Evolutionary conservation across 192 early-diverging fungal genomes (phyloP).

Genomic region (Paraglomus brasilianum): DNA sequence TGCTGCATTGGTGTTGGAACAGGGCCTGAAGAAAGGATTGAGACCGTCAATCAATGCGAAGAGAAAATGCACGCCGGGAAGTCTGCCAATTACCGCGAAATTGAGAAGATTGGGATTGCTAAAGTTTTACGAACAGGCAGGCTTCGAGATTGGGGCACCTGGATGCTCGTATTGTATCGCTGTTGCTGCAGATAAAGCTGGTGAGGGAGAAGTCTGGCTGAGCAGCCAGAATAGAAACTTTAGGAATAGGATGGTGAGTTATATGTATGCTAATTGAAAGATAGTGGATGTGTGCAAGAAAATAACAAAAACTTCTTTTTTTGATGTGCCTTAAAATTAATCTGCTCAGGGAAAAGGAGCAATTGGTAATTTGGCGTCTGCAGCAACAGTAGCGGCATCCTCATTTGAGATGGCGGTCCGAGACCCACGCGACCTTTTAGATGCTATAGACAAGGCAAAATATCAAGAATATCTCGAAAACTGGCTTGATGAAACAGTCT

Average conservation of each 20-base stretch:
- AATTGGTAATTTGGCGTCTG: constrained; percentile 75
- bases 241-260: constrained; percentile 69
- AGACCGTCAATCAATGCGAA: constrained; percentile 59
- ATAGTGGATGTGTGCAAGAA: too few relatives aligned
- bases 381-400: constrained; percentile 77
- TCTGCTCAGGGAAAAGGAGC: constrained; percentile 59
- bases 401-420: constrained; percentile 72
- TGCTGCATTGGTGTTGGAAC: constrained; percentile 71
- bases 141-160: constrained; percentile 71
- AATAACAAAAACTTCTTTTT: too few relatives aligned
- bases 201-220: constrained; percentile 79
- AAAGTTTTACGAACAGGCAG: constrained; percentile 72
- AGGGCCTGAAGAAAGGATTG: constrained; percentile 69
- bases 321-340: too few relatives aligned
- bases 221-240: constrained; percentile 85
- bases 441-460: constrained; percentile 60
- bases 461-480: constrained; percentile 63
- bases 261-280: not conserved
- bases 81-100: constrained; percentile 75
- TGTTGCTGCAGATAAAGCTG: constrained; percentile 74
- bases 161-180: constrained; percentile 83
- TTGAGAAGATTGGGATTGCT: constrained; percentile 72
- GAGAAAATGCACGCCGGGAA: constrained; percentile 75
- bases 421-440: constrained; percentile 67
- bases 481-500: constrained; percentile 63